Evolutionary conservation across 192 early-diverging fungal genomes (phyloP).

Genomic region (Funneliformis mosseae): DNA sequence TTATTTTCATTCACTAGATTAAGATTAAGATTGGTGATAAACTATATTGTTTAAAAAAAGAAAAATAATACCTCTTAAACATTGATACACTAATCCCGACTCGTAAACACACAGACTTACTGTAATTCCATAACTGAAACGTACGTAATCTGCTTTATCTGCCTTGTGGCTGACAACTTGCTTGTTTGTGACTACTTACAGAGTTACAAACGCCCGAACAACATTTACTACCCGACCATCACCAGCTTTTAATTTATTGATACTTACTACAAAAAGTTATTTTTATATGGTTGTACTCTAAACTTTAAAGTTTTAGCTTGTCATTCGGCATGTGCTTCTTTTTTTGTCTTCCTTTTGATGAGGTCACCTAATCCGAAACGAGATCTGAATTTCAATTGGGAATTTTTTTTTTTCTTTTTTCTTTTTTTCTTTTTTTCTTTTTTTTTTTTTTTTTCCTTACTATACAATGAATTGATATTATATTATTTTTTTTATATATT

Average conservation of each 20-base stretch:
- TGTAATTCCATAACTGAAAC: not conserved
- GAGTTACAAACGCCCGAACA: not conserved
- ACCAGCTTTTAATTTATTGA: not conserved
- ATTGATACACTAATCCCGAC: not conserved
- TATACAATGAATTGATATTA: not conserved
- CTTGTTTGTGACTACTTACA: not conserved
- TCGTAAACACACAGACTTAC: not conserved
- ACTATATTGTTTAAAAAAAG: too few relatives aligned
- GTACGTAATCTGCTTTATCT: slow-evolving; percentile 20
- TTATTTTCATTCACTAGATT: not conserved
- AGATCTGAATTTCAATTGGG: not conserved
- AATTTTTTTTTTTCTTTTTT: not conserved
- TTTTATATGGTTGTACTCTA: not conserved
- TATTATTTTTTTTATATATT: not conserved
- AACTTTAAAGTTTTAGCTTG: slow-evolving; percentile 8
- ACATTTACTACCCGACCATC: not conserved
- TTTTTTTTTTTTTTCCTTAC: not conserved
- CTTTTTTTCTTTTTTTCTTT: not conserved
- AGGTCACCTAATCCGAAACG: not conserved
- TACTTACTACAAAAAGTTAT: not conserved
- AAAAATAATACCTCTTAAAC: not conserved
- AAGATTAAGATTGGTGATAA: not conserved
- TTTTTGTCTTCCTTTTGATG: not conserved
- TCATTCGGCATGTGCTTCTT: not conserved
- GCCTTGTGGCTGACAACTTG: slow-evolving; percentile 13